Conservation (phyloP, 2,329 filamentous ascomycete genomes). For the Metarhizium humberi region DNA sequence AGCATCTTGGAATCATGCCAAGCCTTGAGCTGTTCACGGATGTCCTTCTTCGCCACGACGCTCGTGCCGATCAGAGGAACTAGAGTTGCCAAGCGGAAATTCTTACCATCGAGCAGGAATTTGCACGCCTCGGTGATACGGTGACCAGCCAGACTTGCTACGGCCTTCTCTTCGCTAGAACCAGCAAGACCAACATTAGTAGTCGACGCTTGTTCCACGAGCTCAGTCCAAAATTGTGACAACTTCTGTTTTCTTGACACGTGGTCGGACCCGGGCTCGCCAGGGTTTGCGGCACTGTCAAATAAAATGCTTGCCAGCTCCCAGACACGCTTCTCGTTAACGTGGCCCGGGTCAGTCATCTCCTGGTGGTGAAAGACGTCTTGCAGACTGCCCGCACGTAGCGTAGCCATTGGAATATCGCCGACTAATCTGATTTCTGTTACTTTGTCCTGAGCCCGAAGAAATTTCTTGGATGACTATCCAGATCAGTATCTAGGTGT, state of each 20-base stretch:
- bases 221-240: constrained; percentile 54
- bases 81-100: constrained; percentile 78
- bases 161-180: constrained; percentile 71
- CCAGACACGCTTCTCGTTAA: constrained; percentile 73
- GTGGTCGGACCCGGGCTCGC: constrained; percentile 26
- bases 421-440: constrained; percentile 44
- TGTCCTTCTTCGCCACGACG: constrained; percentile 59
- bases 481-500: background rate
- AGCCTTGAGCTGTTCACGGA: constrained; percentile 69
- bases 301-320: constrained; percentile 80
- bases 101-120: constrained; percentile 61
- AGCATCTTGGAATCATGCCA: constrained; percentile 80
- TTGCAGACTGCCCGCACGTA: constrained; percentile 28
- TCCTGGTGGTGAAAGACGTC: constrained; percentile 32
- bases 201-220: constrained; percentile 53
- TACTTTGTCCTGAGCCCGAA: constrained; percentile 45
- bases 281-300: constrained; percentile 48
- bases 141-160: constrained; percentile 70
- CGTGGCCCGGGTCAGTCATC: constrained; percentile 32
- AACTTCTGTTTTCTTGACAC: constrained; percentile 51
- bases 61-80: constrained; percentile 74
- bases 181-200: constrained; percentile 48
- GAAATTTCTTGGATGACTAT: constrained; percentile 45
- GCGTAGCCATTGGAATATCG: constrained; percentile 49
- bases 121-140: constrained; percentile 77